Conservation (phyloP, 176 grass and related monocot genomes). For the bread wheat (Triticum aestivum) region DNA sequence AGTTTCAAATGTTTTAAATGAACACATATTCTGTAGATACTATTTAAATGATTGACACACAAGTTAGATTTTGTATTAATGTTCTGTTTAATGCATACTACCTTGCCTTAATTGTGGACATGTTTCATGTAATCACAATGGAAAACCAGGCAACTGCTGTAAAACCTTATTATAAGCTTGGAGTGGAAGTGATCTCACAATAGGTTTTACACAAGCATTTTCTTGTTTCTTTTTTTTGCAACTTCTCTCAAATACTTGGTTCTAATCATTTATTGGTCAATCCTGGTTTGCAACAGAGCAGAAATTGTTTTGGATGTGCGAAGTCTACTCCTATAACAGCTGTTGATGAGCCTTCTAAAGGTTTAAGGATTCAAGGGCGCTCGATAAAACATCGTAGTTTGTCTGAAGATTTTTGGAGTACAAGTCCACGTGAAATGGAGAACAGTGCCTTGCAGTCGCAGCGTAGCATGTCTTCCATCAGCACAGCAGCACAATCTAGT, state of each 20-base stretch:
- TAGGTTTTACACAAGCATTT: neutral
- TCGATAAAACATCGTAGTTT: slow-evolving; percentile 53
- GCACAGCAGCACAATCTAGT: slow-evolving; percentile 51
- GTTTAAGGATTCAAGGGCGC: slow-evolving; percentile 84
- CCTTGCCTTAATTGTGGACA: neutral
- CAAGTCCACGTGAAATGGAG: slow-evolving; percentile 79
- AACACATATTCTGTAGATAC: too few relatives aligned
- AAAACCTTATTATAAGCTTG: slow-evolving; percentile 4
- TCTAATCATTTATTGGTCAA: slow-evolving; percentile 54
- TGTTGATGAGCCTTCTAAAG: slow-evolving; percentile 92
- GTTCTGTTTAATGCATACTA: neutral
- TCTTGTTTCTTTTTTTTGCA: neutral
- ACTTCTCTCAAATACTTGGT: slow-evolving; percentile 13
- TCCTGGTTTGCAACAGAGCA: slow-evolving; percentile 95
- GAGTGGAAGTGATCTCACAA: neutral
- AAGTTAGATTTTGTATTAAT: neutral
- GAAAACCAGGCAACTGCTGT: neutral
- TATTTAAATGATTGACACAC: neutral
- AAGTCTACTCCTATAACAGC: slow-evolving; percentile 83
- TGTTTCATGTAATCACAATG: neutral
- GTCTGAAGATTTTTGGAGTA: slow-evolving; percentile 93
- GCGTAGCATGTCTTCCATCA: slow-evolving; percentile 92
- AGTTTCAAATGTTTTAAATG: neutral
- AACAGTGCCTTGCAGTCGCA: slow-evolving; percentile 76
- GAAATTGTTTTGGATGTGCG: slow-evolving; percentile 91